A percentile compares a stretch with the other conserved stretches of the same genome.
These are phyloP conservation scores for Blastomyces percursus DNA, from an alignment of 2,329 filamentous ascomycete genomes.

Conservation along the genomic window DNA sequence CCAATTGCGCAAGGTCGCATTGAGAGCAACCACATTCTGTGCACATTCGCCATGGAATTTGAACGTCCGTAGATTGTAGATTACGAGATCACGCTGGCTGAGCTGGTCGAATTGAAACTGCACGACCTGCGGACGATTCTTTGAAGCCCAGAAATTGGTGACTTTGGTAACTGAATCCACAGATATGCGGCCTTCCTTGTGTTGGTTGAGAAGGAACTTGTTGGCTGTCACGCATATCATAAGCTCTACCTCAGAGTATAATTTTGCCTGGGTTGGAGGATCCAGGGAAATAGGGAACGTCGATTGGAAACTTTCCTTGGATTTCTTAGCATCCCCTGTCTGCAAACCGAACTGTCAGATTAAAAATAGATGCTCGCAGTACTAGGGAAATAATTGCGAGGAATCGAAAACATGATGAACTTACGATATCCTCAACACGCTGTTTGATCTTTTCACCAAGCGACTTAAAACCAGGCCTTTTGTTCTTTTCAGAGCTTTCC, in stretches of 20 bases:
- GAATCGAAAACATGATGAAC: slow-evolving; percentile 8
- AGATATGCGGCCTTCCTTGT: slow-evolving; percentile 30
- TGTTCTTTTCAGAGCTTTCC: slow-evolving; percentile 19
- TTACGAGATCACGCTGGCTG: slow-evolving; percentile 40
- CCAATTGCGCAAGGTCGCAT: slow-evolving; percentile 42
- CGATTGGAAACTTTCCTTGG: slow-evolving; percentile 15
- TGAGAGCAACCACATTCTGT: slow-evolving; percentile 29
- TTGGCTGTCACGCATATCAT: slow-evolving; percentile 38
- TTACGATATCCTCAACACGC: slow-evolving; percentile 28
- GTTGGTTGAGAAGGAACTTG: slow-evolving; percentile 34
- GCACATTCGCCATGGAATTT: slow-evolving; percentile 36
- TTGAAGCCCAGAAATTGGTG: slow-evolving; percentile 33
- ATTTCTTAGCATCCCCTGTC: slow-evolving; percentile 22
- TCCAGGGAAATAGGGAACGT: slow-evolving; percentile 31
- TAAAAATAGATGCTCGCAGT: background rate
- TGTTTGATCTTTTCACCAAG: slow-evolving; percentile 32
- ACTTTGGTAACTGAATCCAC: slow-evolving; percentile 31
- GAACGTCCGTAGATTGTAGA: slow-evolving; percentile 36
- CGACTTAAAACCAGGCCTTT: slow-evolving; percentile 24
- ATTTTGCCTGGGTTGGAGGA: slow-evolving; percentile 31
- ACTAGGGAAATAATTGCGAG: background rate
- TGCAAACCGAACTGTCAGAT: slow-evolving; percentile 7
- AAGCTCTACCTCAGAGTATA: slow-evolving; percentile 37
- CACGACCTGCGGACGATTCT: slow-evolving; percentile 38
- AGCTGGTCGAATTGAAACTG: slow-evolving; percentile 44